Conservation (phyloP, 306 rosid genomes). For the Casuarina cunninghamiana region DNA sequence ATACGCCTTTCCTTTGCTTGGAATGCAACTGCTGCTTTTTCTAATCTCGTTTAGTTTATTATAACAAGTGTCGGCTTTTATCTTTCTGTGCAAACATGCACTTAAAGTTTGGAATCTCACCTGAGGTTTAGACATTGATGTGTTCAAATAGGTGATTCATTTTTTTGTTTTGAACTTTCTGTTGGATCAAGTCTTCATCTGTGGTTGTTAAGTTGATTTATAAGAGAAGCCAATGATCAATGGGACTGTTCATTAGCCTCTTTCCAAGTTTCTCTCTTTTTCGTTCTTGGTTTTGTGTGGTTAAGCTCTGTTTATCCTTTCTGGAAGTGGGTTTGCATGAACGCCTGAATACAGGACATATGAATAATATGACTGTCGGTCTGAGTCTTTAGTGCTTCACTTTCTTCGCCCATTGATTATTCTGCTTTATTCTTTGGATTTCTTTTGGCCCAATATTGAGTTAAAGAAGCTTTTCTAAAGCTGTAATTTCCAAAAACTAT, state of each 20-base stretch:
- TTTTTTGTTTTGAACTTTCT: constrained; percentile 37
- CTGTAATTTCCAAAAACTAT: constrained; percentile 2
- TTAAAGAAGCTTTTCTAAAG: constrained; percentile 2
- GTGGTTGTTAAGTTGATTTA: constrained; percentile 34
- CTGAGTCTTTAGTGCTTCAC: constrained; percentile 23
- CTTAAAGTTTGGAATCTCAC: constrained; percentile 64
- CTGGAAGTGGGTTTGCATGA: constrained; percentile 31
- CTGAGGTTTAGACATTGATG: constrained; percentile 34
- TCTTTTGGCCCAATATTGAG: background rate
- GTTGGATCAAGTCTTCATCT: constrained; percentile 30
- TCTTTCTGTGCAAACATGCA: constrained; percentile 55
- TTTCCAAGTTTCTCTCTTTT: constrained; percentile 7
- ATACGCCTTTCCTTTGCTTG: constrained; percentile 68
- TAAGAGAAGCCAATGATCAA: constrained; percentile 29
- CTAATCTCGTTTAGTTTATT: constrained; percentile 27
- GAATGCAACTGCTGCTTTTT: constrained; percentile 45
- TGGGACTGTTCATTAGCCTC: background rate
- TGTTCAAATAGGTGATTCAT: constrained; percentile 42
- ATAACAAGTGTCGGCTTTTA: constrained; percentile 47
- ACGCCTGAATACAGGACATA: constrained; percentile 13
- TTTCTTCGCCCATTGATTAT: constrained; percentile 16
- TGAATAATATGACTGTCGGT: constrained; percentile 15
- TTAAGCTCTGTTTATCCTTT: constrained; percentile 18
- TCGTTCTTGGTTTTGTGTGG: constrained; percentile 15
- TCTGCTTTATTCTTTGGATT: constrained; percentile 10